Percentiles rank a stretch among this genome's conserved stretches.
phyloP scores from a whole-genome alignment of 179 eudicot genomes.

The Nepenthes alata region DNA sequence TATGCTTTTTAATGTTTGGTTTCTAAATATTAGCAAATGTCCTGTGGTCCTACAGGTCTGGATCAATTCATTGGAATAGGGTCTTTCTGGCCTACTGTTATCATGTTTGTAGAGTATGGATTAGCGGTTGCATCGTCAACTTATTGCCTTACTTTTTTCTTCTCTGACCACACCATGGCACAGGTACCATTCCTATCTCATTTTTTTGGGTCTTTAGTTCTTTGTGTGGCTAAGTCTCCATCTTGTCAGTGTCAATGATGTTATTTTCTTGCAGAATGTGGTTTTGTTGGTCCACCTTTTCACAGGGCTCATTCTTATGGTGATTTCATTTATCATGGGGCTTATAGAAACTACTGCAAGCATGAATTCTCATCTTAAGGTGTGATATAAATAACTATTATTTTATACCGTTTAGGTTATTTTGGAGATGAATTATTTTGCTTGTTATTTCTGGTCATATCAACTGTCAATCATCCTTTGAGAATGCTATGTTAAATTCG shows the following conservation, averaged over 20 bases:
- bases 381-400: conserved; percentile 11
- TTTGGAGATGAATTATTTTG: no score
- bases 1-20: neutral
- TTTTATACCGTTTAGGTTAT: no score
- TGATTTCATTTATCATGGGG: conserved; percentile 87
- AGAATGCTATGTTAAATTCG: no score
- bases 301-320: conserved; percentile 92
- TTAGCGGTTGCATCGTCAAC: conserved; percentile 94
- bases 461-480: no score
- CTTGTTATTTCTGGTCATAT: no score
- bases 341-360: conserved; percentile 55
- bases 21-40: neutral
- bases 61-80: conserved; percentile 79
- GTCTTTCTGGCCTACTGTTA: conserved; percentile 50
- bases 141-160: conserved; percentile 88
- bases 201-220: neutral
- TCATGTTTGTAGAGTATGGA: conserved; percentile 76
- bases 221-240: neutral
- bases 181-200: conserved; percentile 39
- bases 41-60: conserved; percentile 36
- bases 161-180: conserved; percentile 84
- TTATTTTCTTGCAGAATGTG: conserved; percentile 56
- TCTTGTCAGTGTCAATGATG: conserved; percentile 5
- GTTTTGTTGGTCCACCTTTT: conserved; percentile 79
- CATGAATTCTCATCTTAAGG: conserved; percentile 78